Base-by-base conservation (phyloP, 2,329 filamentous ascomycete genomes). In the Hymenoscyphus fructigenus region DNA sequence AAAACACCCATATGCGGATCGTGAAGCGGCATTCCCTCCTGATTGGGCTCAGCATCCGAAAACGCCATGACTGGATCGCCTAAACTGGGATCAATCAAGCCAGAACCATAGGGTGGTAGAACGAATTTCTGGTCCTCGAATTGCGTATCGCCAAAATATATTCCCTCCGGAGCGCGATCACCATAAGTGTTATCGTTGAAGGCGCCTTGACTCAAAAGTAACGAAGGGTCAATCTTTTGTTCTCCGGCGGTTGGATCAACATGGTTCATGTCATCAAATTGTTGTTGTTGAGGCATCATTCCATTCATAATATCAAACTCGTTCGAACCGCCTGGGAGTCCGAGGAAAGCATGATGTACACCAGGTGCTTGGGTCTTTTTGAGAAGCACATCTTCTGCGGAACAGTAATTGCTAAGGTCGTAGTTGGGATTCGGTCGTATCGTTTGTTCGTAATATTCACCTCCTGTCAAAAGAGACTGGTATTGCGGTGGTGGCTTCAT, bases 401-500 rank as follows among this genome's bases (percentile, higher is more conserved):
- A 65, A 26, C 47, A 53, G 14, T 26, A 53, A 53, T 53, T 53
- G 2, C 47, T 20, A 2, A 26, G 23, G n/a, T 59, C n/a, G 15
- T 44, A 57, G 36, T 47, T 65, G 23, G 62, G 64, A 59, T 74
- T 70, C 17, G 50, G 65, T 20, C 69, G 69, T 9, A 74, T 69
- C 20, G 67, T 69, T 61, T 74, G 73, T 64, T 85, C 81, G 68
- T 83, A 82, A 72, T 84, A 85, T 57, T 84, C 81, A 36, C 80
- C 79, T 63, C 79, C 79, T 59, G 79, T 70, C 53, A 75, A 66
- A 44, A 81, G 78, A 20, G 75, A 75, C 47, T 79, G 76, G 20
- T 83, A 80, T 36, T 79, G 79, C 65, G 78, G 74, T 23, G 83
- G 81, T 61, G 81, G 72, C 3, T 79, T 78, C 63, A 79, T 78